Base-by-base conservation (phyloP, 1,139 yeast species). In the Pichia sp. region DNA sequence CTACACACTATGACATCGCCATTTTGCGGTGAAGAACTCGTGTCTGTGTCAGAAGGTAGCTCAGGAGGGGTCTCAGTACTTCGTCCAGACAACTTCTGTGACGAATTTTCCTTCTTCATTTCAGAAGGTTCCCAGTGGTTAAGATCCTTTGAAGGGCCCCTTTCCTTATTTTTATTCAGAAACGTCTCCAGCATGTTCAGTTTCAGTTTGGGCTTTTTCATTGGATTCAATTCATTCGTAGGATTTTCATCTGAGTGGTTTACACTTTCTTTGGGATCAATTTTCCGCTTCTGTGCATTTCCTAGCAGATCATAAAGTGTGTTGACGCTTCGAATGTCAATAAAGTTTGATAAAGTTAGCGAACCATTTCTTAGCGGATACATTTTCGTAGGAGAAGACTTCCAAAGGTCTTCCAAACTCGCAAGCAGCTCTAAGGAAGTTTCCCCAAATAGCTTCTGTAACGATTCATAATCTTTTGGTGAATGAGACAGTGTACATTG, bases 301-400 rank as follows among this genome's bases (percentile, higher is more conserved):
- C 49, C 55, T 4, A 76, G 64, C 61, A 77, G 75, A n/a, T 71
- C 66, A 45, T 79, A 76, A 7, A 80, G 71, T 4, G 77, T 67
- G 46, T 66, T 68, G 8, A 66, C 62, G 11, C 64, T 67, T 34
- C 66, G 65, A 0, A 71, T 52, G 8, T 67, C 66, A 27, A 71
- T 75, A 56, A 84, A 78, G 46, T 75, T 76, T 1, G 81, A 68
- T 2, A 81, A 64, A 0, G 71, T 67, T 47, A 82, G 61, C 26
- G 76, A 73, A 50, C 80, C 61, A 47, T 72, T 71, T 2, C 67
- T 62, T 37, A 80, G 57, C 0, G 84, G 81, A 45, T 74, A 81
- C 64, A 58, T 66, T 31, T 11, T 31, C 33, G 10, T 11, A 50
- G 57, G 39, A 49, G 55, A 45, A 43, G 46, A 44, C 53, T 48